A percentile compares a stretch with the other conserved stretches of the same genome.
phyloP scores from a whole-genome alignment of 192 early-diverging fungal species.

The Entrophospora sp. region DNA sequence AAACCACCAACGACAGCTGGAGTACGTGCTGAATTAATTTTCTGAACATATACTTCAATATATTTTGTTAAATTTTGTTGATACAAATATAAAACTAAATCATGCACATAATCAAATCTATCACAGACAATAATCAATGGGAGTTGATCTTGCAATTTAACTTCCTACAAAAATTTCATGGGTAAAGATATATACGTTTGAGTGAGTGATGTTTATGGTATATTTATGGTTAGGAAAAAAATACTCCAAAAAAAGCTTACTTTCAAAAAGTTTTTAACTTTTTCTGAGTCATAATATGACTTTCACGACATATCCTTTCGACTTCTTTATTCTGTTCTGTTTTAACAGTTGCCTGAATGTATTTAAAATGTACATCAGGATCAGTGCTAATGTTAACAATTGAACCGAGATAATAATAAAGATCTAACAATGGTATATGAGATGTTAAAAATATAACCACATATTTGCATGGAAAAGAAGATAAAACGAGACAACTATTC shows the following conservation, averaged over 20 bases:
- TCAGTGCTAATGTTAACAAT: slow-evolving; percentile 94
- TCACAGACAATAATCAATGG: slow-evolving; percentile 99
- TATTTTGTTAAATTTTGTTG: slow-evolving; percentile 90
- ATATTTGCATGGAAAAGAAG: not conserved
- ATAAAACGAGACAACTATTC: too few relatives aligned
- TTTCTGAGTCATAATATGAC: slow-evolving; percentile 95
- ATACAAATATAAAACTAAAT: slow-evolving; percentile 92
- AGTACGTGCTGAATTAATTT: slow-evolving; percentile 89
- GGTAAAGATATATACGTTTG: not conserved
- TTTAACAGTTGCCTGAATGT: slow-evolving; percentile 91
- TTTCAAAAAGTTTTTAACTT: slow-evolving; percentile 99
- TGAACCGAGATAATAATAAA: slow-evolving; percentile 96
- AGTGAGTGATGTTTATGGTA: not conserved
- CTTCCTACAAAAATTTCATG: slow-evolving; percentile 45
- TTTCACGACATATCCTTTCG: slow-evolving; percentile 94
- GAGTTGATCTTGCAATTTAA: slow-evolving; percentile 89
- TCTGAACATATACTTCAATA: slow-evolving; percentile 99
- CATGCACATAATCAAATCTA: slow-evolving; percentile 94
- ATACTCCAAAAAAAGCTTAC: slow-evolving; percentile 12
- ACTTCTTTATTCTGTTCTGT: slow-evolving; percentile 96
- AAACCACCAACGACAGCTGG: slow-evolving; percentile 95
- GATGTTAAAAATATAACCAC: too few relatives aligned
- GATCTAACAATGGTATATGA: slow-evolving; percentile 44
- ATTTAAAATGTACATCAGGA: slow-evolving; percentile 95
- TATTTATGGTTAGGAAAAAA: not conserved